Percentiles rank a stretch among this genome's conserved stretches.
These are phyloP conservation scores for Calonectria hawksworthii DNA, from an alignment of 2,329 filamentous ascomycete species.

Conservation along the genomic window DNA sequence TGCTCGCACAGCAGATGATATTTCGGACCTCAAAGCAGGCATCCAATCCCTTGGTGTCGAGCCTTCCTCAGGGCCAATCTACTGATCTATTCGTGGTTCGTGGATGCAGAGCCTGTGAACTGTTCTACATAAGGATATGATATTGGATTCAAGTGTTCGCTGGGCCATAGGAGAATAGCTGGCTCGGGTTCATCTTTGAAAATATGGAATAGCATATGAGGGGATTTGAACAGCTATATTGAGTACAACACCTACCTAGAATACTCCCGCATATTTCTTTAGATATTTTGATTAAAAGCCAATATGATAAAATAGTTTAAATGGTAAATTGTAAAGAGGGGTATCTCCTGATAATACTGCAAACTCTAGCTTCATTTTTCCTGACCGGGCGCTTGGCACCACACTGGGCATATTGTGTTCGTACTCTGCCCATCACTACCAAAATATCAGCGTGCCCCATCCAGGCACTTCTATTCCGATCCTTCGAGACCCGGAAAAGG, in stretches of 20 bases:
- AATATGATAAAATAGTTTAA: not conserved
- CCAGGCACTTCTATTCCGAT: slow-evolving; percentile 39
- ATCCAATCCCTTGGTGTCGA: slow-evolving; percentile 44
- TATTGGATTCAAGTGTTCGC: too few species aligned
- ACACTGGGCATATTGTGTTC: not conserved
- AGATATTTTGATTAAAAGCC: not conserved
- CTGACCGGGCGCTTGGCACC: not conserved
- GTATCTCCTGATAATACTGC: slow-evolving; percentile 38
- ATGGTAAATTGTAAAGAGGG: slow-evolving; percentile 31
- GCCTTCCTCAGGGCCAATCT: not conserved
- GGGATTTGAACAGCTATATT: not conserved
- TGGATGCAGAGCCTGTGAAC: not conserved
- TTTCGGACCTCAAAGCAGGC: slow-evolving; percentile 49
- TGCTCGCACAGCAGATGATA: slow-evolving; percentile 47
- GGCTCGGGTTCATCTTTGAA: too few species aligned
- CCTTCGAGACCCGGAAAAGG: slow-evolving; percentile 31
- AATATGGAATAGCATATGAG: not conserved
- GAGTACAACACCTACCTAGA: not conserved
- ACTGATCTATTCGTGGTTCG: too few species aligned
- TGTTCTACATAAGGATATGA: too few species aligned
- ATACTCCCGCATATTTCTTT: not conserved
- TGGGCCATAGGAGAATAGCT: not conserved
- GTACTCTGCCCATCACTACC: slow-evolving; percentile 17
- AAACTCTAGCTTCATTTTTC: not conserved
- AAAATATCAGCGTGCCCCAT: slow-evolving; percentile 39